These are phyloP conservation scores for Cyclotella choctawhatcheeana DNA, from an alignment of 108 stramenopile genomes.

Conservation along the genomic window DNA sequence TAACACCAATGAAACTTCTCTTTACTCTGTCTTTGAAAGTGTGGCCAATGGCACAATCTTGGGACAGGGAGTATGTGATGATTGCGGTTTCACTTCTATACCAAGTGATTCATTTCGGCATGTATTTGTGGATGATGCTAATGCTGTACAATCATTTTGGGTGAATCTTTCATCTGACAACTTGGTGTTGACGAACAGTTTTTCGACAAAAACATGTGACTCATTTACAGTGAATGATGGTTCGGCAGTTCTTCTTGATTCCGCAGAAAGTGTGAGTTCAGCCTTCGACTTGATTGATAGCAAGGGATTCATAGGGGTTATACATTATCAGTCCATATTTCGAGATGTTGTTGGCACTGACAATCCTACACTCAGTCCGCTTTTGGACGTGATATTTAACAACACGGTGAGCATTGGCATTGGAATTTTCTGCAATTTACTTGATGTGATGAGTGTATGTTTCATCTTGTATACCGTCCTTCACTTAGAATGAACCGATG, in stretches of 20 bases:
- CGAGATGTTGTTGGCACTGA: no score
- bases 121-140: neutral
- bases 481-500: no score
- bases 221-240: neutral
- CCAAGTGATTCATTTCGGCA: neutral
- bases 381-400: no score
- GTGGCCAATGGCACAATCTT: neutral
- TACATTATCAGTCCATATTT: slow-evolving; percentile 7
- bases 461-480: no score
- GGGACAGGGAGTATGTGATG: slow-evolving; percentile 1
- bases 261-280: neutral
- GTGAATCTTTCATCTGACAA: neutral
- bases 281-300: neutral
- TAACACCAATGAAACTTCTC: neutral
- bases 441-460: no score
- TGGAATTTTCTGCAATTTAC: no score
- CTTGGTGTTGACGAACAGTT: neutral
- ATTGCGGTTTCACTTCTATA: slow-evolving; percentile 2
- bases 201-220: neutral
- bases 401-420: no score
- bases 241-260: neutral
- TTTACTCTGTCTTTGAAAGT: neutral
- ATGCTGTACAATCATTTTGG: slow-evolving; percentile 18
- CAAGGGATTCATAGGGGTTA: neutral
- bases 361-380: no score